Evolutionary conservation across 169 alveolate species (phyloP).

Genomic region (Plasmodium chabaudi): DNA sequence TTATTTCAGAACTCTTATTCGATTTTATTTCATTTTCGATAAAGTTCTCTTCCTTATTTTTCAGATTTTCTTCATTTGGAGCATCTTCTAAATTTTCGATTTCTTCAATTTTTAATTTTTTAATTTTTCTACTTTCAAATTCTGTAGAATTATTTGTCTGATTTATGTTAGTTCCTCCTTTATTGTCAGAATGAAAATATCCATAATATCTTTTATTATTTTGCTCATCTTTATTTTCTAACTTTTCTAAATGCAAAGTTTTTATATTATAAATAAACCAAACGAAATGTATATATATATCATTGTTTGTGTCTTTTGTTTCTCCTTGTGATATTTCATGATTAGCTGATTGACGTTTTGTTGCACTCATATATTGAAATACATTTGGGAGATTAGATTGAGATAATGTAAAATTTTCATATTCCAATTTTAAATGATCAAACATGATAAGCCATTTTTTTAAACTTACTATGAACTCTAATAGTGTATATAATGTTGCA

Average conservation of each 20-base stretch:
- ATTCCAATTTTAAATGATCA: conserved; percentile 20
- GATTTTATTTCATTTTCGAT: too few species aligned
- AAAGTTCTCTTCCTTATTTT: not conserved
- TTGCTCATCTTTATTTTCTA: not conserved
- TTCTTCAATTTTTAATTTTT: not conserved
- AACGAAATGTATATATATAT: conserved; percentile 38
- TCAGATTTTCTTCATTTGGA: conserved; percentile 1
- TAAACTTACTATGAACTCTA: conserved; percentile 39
- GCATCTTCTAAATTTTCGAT: not conserved
- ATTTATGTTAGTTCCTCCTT: not conserved
- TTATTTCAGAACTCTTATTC: not conserved
- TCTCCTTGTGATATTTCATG: not conserved
- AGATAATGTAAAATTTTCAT: conserved; percentile 17
- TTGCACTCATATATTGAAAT: conserved; percentile 65
- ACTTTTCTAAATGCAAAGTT: conserved; percentile 16
- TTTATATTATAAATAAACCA: conserved; percentile 48
- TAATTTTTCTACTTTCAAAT: not conserved
- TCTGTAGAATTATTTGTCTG: not conserved
- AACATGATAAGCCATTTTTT: conserved; percentile 45
- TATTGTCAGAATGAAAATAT: not conserved
- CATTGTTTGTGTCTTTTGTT: not conserved
- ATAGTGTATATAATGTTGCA: conserved; percentile 17
- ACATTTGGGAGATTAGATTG: conserved; percentile 24
- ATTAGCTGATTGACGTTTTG: not conserved
- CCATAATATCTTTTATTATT: conserved; percentile 21